A percentile compares a stretch with the other conserved stretches of the same genome.
phyloP scores from a whole-genome alignment of 768 basidiomycete species.

The Tremella mesenterica region DNA sequence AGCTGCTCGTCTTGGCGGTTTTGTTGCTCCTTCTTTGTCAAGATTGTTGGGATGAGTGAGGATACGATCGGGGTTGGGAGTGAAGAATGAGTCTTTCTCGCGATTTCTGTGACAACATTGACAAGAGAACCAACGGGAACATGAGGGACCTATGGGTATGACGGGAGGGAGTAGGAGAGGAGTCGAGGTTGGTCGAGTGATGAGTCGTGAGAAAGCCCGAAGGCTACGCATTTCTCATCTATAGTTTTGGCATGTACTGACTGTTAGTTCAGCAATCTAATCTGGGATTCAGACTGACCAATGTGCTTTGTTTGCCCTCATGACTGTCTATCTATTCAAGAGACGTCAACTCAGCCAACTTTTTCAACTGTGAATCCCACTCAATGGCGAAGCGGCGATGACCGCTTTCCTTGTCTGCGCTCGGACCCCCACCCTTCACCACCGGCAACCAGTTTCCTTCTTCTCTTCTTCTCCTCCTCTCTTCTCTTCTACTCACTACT shows the following conservation, averaged over 20 bases:
- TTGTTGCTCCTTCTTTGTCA: too few species aligned
- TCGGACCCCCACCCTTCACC: too few species aligned
- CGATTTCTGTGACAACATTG: conserved; percentile 5
- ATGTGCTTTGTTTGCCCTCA: background rate
- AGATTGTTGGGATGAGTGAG: background rate
- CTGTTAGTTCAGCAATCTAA: background rate
- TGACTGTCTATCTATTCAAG: background rate
- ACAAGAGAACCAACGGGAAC: conserved; percentile 28
- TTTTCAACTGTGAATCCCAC: too few species aligned
- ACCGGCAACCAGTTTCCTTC: too few species aligned
- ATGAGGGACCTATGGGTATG: conserved; percentile 14
- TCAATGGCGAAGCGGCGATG: too few species aligned
- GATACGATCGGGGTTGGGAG: background rate
- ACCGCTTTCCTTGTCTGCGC: too few species aligned
- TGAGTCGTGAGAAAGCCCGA: background rate
- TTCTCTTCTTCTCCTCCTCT: too few species aligned
- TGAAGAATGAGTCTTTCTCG: conserved; percentile 4
- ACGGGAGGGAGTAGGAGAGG: background rate
- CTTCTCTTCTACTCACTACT: too few species aligned
- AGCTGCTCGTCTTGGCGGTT: too few species aligned
- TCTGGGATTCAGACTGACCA: background rate
- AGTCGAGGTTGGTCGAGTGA: background rate
- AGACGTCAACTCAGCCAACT: background rate
- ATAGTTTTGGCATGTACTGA: background rate
- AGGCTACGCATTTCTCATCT: background rate